Base-by-base conservation (phyloP, 2,329 filamentous ascomycete genomes). In the Hypoxylon sp. region DNA sequence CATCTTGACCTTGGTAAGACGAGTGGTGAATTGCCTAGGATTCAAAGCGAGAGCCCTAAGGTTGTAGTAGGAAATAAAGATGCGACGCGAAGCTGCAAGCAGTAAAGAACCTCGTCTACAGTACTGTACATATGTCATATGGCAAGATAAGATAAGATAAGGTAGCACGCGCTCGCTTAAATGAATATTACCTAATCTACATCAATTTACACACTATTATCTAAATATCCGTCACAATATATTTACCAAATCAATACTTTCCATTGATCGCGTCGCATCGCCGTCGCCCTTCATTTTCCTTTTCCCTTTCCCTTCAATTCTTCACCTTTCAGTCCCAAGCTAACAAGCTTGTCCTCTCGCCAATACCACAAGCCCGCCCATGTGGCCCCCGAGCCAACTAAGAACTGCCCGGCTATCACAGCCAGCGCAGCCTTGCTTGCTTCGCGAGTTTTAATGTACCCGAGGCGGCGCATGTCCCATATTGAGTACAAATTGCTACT, bases 1-100 rank as follows among this genome's bases (percentile, higher is more conserved):
- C 92, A 94, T 94, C 13, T 62, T 85, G 79, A 69, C 55, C 53
- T 21, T 8, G 5, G 13, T 31, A 15, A 8, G 3, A 21, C n/a
- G 37, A 53, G 19, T 37, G 32, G 15, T 44, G 13, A 13, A n/a
- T 29, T 5, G 31, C 32, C 15, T 27, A 17, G 31, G 27, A 50
- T 6, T 31, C 21, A 47, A 42, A 39, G 32, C 39, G 6, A 21
- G 39, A 21, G 17, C 4, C 21, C 39, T 7, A 35, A 52, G 19
- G 21, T 24, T 24, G 27, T 35, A 15, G n/a, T 27, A 44, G 19
- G 17, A 21, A 21, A 44, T 8, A 19, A 42, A 56, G 27, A 48
- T 27, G 46, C 42, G 27, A 68, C 8, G 35, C 37, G 31, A 44
- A 44, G 39, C 3, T 21, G 39, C n/a, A 39, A 39, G 37, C 37